Evolutionary conservation across 2,329 filamentous ascomycete genomes (phyloP), one percentile per base, ranked within the genome.

Genomic region (Aureobasidium zeae): DNA sequence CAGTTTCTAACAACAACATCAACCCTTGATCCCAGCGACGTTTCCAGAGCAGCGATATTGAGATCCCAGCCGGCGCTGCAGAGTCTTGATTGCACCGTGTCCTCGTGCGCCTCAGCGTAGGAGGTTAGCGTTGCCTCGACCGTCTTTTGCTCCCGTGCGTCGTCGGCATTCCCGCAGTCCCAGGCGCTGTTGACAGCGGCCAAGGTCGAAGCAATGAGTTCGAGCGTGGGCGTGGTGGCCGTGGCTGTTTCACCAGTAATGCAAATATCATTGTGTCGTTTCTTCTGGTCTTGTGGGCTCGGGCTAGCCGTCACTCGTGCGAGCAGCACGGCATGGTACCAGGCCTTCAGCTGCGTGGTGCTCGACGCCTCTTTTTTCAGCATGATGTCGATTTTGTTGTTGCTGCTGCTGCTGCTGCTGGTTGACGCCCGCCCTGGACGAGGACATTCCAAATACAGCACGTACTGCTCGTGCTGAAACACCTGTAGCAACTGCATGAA

Each of bases 31-130:
- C 74, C 77, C 34, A 73, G 66, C 47, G 64, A 69, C 13, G 81
- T 86, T 65, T 87, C 82, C 52, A 88, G 64, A 5, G 77, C 79
- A 28, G 70, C 70, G 38, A 69, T 69, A 45, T 76, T 65, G 34
- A 83, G 52, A 61, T 87, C 74, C 83, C 83, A 88, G 0, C 82
- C 82, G 22, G 54, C 63, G 24, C 58, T 57, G 46, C 52, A 55
- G 44, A 79, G 48, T 48, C 62, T 50, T 34, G 39, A 29, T 43
- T 43, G 29, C 29, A 34, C 17, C 31, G 19, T 43, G 19, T 36
- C 36, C 41, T n/a, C n/a, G n/a, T n/a, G n/a, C n/a, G n/a, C n/a
- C n/a, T n/a, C n/a, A n/a, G n/a, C n/a, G n/a, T n/a, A n/a, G n/a
- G n/a, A n/a, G n/a, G n/a, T n/a, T n/a, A n/a, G n/a, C n/a, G n/a